Conservation (phyloP, 2,329 filamentous ascomycete species). For the Dendrostoma leiphaemia region DNA sequence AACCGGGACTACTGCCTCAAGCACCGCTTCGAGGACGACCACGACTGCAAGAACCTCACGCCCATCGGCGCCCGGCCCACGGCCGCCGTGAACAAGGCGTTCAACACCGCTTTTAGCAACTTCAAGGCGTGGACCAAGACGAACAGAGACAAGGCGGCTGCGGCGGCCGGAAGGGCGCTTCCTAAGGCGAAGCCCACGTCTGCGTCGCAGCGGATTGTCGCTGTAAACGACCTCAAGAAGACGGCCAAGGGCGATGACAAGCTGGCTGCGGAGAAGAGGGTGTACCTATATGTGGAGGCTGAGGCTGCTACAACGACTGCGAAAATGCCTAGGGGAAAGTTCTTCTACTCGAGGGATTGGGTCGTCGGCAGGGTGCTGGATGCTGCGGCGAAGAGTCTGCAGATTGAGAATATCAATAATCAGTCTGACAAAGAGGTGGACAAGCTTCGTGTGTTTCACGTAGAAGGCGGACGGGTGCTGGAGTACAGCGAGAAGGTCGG, state of each 20-base stretch:
- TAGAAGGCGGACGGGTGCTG: constrained; percentile 82
- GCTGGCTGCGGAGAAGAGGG: constrained; percentile 74
- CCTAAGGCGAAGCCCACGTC: constrained; percentile 63
- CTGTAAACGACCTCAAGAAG: constrained; percentile 77
- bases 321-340: constrained; percentile 78
- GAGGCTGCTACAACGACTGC: constrained; percentile 80
- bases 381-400: constrained; percentile 70
- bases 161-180: constrained; percentile 52
- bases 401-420: constrained; percentile 84
- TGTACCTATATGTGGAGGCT: constrained; percentile 89
- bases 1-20: constrained; percentile 75
- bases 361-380: constrained; percentile 83
- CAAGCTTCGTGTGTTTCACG: constrained; percentile 84
- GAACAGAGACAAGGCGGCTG: constrained; percentile 52
- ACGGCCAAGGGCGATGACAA: constrained; percentile 88
- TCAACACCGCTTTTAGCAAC: constrained; percentile 71
- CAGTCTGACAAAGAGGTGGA: constrained; percentile 72
- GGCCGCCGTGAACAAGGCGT: constrained; percentile 58
- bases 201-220: constrained; percentile 63
- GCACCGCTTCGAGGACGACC: constrained; percentile 75
- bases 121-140: constrained; percentile 77
- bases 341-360: constrained; percentile 83
- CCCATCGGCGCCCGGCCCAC: constrained; percentile 49
- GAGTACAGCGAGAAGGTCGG: constrained; percentile 89
- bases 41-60: constrained; percentile 78